Base-by-base conservation (phyloP, 2,329 filamentous ascomycete species). In the Fusarium tanahbumbuense region DNA sequence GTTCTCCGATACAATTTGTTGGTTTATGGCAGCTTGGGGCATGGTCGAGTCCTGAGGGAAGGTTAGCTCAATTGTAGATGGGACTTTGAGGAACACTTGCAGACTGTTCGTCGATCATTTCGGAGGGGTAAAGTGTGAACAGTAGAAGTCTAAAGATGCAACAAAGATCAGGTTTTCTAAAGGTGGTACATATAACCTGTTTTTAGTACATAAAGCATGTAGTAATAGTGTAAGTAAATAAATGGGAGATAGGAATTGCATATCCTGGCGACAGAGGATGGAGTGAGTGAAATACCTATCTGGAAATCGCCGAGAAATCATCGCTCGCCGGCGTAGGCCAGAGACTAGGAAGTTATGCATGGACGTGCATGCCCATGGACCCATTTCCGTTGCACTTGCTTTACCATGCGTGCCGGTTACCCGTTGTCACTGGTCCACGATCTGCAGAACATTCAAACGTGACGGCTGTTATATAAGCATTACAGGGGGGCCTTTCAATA, bases 31-130 rank as follows among this genome's bases (percentile, higher is more conserved):
- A 15, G 8, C 16, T 46, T 32, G 25, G 8, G 20, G 6, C 27
- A 23, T 30, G 7, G 16, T 25, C 5, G 15, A 11, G 7, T 44
- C n/a, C 56, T 59, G 7, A 3, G n/a, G 23, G 8, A 3, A 20
- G 4, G 8, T 25, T 11, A 20, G 3, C 8, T 15, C 5, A 16
- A 0, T 20, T 4, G 10, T 2, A 20, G 2, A 11, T 25, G n/a
- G 6, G 5, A 7, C 2, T 15, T 46, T 1, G 6, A 15, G 13
- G 16, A 22, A 18, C 50, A 32, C 16, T 16, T 10, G 2, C 20
- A 40, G 22, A 42, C 4, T 18, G 3, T 18, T n/a, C 46, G 11
- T 47, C 10, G 1, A 25, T 6, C 50, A 46, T 60, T 2, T 5
- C 25, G 9, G 7, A 5, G 8, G 2, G 15, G 18, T 16, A 16